These are phyloP conservation scores for Populus deltoides DNA, from an alignment of 345 rosid species.

Conservation along the genomic window DNA sequence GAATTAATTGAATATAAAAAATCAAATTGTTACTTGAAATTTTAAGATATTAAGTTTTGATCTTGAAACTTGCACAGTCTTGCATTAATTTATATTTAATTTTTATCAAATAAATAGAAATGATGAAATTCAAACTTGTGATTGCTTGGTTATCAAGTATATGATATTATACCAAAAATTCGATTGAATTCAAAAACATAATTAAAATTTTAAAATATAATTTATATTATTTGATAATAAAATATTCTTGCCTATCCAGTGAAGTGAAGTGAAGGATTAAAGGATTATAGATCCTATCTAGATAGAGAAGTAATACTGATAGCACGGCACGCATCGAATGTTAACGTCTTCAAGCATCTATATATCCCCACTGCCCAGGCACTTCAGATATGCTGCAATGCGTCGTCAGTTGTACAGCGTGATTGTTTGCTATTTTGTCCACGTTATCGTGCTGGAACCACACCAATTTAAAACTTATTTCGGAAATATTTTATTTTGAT, in stretches of 20 bases:
- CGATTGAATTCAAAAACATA: fast-evolving
- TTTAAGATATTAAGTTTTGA: fast-evolving
- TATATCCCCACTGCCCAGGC: background rate
- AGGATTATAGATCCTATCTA: background rate
- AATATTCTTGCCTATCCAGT: too few species aligned
- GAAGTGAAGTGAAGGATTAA: too few species aligned
- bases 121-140: fast-evolving
- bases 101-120: too few species aligned
- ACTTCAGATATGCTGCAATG: too few species aligned
- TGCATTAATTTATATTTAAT: fast-evolving
- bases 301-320: background rate
- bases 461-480: too few species aligned
- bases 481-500: too few species aligned
- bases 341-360: background rate
- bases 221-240: too few species aligned
- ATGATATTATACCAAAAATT: too few species aligned
- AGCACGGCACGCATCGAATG: background rate
- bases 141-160: fast-evolving
- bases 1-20: fast-evolving
- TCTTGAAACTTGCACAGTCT: fast-evolving
- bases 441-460: too few species aligned
- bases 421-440: too few species aligned
- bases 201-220: too few species aligned
- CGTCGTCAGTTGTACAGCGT: too few species aligned
- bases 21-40: fast-evolving